Evolutionary conservation across 129 eudicot genomes (phyloP).

Genomic region (Flaveria sonorensis): DNA sequence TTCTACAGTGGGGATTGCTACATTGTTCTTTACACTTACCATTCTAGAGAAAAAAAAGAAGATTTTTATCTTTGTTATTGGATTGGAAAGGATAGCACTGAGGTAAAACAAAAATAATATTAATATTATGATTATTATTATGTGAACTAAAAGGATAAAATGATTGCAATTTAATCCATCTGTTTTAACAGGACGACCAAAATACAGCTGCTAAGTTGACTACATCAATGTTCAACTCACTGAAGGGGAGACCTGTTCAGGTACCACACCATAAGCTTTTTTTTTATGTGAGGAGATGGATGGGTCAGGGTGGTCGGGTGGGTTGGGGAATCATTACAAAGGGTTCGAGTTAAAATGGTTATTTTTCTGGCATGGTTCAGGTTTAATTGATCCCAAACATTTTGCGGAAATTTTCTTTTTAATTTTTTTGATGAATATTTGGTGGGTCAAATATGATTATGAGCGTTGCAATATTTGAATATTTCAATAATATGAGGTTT

Average conservation of each 20-base stretch:
- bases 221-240: constrained; percentile 80
- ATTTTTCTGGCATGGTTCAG: not conserved
- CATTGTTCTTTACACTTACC: constrained; percentile 83
- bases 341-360: not conserved
- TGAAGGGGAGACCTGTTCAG: constrained; percentile 88
- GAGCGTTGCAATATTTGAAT: not conserved
- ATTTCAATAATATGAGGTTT: not conserved
- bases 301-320: not conserved
- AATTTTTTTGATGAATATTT: not conserved
- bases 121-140: not conserved
- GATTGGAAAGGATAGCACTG: constrained; percentile 96
- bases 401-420: not conserved
- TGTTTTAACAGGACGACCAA: constrained; percentile 69
- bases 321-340: not conserved
- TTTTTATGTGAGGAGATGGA: constrained; percentile 4
- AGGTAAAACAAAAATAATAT: constrained; percentile 49
- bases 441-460: not conserved
- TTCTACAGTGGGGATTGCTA: constrained; percentile 98
- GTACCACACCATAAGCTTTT: constrained; percentile 37
- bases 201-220: constrained; percentile 71
- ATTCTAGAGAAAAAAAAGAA: constrained; percentile 85
- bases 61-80: constrained; percentile 89
- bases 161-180: constrained; percentile 13
- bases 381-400: not conserved
- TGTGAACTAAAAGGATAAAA: constrained; percentile 10